Evolutionary conservation across 2,329 filamentous ascomycete species (phyloP), one percentile per base, ranked within the genome.

Genomic region (Pseudogymnoascus verrucosus): DNA sequence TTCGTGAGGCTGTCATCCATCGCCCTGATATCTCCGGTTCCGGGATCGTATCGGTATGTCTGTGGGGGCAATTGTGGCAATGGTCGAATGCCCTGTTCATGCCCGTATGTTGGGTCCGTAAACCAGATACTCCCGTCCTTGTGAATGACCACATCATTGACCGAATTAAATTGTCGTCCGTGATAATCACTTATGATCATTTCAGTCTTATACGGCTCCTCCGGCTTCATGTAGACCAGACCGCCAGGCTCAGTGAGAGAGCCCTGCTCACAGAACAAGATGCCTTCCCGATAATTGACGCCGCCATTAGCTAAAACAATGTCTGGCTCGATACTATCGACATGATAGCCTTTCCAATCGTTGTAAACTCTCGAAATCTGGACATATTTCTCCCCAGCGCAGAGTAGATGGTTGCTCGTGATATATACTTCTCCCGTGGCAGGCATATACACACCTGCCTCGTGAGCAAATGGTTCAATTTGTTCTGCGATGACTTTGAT

Each of bases 41-140:
- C 31, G 1, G 79, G 78, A 51, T 83, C 78, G 54, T 81, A 80
- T 1, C 83, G 78, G 70, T 87, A 88, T 0, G 87, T 82, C 68
- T 87, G 84, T 64, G 80, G 82, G 4, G 77, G 81, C 10, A 86
- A 70, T 0, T 78, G 79, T 0, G 84, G 84, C 5, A 71, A 67
- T 0, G 80, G 80, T 0, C 84, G 78, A 68, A 87, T 86, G 23
- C 82, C 77, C 69, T 87, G 84, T 44, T 82, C 76, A 65, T 78
- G 82, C 2, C 83, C 85, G 67, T 88, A 88, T 6, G 80, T 77
- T 0, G 82, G 80, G 64, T 88, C 85, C 1, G 84, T 88, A 68
- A 88, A 87, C 75, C 85, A 88, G n/a, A 88, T 74, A 26, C 84
- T 79, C n/a, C 78, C 78, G 64, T 80, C 85, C 10, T 72, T 71